Conservation (phyloP, 2,329 filamentous ascomycete genomes). For the Aureobasidium sp. region DNA sequence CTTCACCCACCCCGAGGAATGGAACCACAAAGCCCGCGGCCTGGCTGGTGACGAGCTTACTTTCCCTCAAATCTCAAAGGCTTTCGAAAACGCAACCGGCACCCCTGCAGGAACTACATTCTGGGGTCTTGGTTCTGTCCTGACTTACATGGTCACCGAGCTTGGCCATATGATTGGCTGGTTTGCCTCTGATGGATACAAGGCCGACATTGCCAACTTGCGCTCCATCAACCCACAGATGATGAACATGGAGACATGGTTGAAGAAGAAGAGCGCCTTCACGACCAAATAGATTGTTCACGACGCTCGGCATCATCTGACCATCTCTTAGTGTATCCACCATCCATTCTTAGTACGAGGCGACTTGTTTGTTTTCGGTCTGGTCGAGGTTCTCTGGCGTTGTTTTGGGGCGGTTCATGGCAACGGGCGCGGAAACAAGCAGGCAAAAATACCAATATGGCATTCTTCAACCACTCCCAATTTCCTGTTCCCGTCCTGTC, state of each 20-base stretch:
- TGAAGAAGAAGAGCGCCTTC: slow-evolving; percentile 24
- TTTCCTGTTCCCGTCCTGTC: not conserved
- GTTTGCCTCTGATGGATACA: slow-evolving; percentile 43
- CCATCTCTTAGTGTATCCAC: not conserved
- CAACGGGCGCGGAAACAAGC: slow-evolving; percentile 6
- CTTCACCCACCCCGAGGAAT: slow-evolving; percentile 38
- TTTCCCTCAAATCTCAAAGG: slow-evolving; percentile 36
- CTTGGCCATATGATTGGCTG: slow-evolving; percentile 31
- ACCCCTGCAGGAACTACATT: slow-evolving; percentile 36
- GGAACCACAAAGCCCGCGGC: slow-evolving; percentile 38
- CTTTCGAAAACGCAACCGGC: slow-evolving; percentile 40
- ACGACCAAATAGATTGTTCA: slow-evolving; percentile 13
- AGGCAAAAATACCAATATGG: slow-evolving; percentile 9
- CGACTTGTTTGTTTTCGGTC: slow-evolving; percentile 5
- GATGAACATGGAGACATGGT: slow-evolving; percentile 26
- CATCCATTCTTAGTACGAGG: not conserved
- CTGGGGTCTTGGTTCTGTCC: slow-evolving; percentile 31
- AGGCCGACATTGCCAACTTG: slow-evolving; percentile 37
- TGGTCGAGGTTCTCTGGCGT: slow-evolving; percentile 2
- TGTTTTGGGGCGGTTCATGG: slow-evolving; percentile 5
- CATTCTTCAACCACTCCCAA: slow-evolving; percentile 6
- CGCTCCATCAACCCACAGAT: slow-evolving; percentile 37
- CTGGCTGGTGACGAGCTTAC: slow-evolving; percentile 48
- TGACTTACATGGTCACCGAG: slow-evolving; percentile 36
- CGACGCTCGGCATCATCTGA: not conserved